These are phyloP conservation scores for Porogramme epimiltina DNA, from an alignment of 1,284 basidiomycete genomes.

Conservation along the genomic window DNA sequence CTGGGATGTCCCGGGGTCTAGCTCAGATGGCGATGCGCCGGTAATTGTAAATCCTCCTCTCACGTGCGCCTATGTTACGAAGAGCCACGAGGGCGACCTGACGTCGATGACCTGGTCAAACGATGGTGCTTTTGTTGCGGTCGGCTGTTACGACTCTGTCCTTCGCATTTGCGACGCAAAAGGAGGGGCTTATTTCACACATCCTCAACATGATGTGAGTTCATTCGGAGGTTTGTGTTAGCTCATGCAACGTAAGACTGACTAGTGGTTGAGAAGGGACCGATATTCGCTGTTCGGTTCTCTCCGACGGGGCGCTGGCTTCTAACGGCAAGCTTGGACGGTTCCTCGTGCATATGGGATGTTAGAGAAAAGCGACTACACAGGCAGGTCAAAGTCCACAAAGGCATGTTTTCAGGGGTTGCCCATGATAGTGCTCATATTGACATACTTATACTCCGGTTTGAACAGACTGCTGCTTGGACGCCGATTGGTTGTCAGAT, in stretches of 20 bases:
- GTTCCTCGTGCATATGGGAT: slow-evolving; percentile 78
- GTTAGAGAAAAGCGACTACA: slow-evolving; percentile 61
- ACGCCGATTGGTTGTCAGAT: slow-evolving; percentile 80
- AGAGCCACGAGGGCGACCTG: slow-evolving; percentile 55
- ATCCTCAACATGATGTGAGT: slow-evolving; percentile 64
- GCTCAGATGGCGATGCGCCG: slow-evolving; percentile 8
- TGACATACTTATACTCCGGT: too few relatives aligned
- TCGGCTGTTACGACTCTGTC: slow-evolving; percentile 73
- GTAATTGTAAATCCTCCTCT: slow-evolving; percentile 39
- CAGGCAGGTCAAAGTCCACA: slow-evolving; percentile 64
- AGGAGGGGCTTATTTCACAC: slow-evolving; percentile 62
- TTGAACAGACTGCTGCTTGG: slow-evolving; percentile 68
- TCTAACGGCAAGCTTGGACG: slow-evolving; percentile 73
- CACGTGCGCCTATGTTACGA: slow-evolving; percentile 51
- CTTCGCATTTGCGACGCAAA: slow-evolving; percentile 62
- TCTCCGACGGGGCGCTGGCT: slow-evolving; percentile 71
- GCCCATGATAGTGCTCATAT: too few relatives aligned
- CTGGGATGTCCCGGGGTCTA: slow-evolving; percentile 65
- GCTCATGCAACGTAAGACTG: not conserved
- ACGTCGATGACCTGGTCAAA: slow-evolving; percentile 76
- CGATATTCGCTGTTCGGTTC: slow-evolving; percentile 76
- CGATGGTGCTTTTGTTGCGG: slow-evolving; percentile 70
- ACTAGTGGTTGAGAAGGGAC: slow-evolving; percentile 52
- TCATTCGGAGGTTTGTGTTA: not conserved
- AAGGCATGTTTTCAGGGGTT: too few relatives aligned